These are phyloP conservation scores for Aspergillus quadricinctus DNA, from an alignment of 2,329 filamentous ascomycete species.

Conservation along the genomic window DNA sequence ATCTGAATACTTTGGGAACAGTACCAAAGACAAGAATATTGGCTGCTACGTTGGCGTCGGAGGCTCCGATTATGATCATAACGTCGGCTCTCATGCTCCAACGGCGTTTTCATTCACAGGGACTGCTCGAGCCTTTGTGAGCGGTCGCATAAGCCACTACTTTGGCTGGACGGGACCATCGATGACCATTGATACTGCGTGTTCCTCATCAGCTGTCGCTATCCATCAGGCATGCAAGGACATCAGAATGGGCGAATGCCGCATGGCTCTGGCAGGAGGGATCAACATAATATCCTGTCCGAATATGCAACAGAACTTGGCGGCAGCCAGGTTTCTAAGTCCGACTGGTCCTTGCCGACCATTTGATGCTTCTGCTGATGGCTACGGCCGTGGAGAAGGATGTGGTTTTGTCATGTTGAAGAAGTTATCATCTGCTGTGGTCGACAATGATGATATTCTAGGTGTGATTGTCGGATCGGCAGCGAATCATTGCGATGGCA, in stretches of 20 bases:
- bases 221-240: constrained; percentile 6
- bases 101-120: neutral
- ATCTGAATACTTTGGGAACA: constrained; percentile 19
- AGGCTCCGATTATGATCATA: neutral
- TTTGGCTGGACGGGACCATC: constrained; percentile 8
- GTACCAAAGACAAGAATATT: neutral
- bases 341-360: neutral
- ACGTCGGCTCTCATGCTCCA: neutral
- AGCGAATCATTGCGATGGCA: neutral
- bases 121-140: constrained; percentile 24
- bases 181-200: constrained; percentile 13
- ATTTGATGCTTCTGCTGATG: constrained; percentile 32
- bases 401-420: constrained; percentile 45
- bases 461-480: constrained; percentile 2
- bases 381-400: constrained; percentile 48
- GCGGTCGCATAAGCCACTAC: constrained; percentile 4
- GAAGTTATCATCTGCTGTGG: constrained; percentile 38
- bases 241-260: neutral
- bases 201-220: constrained; percentile 10
- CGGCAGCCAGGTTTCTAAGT: neutral
- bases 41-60: neutral
- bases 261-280: neutral
- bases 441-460: constrained; percentile 11
- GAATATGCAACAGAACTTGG: neutral
- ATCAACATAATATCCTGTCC: neutral